Evolutionary conservation across 345 rosid species (phyloP).

Genomic region (Lepidium didymum): DNA sequence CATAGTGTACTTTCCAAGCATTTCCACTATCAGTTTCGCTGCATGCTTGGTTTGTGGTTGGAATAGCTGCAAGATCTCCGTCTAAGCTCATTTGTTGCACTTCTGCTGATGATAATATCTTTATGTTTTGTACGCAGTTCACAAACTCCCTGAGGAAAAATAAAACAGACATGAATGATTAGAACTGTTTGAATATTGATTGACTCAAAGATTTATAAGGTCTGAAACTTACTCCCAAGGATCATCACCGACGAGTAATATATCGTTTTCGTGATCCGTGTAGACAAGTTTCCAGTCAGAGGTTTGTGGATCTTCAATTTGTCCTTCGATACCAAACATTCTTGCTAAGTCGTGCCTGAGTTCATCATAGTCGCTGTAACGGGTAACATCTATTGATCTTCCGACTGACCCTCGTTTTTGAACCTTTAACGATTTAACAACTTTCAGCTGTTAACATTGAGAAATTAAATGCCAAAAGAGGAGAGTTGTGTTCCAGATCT

Average conservation of each 20-base stretch:
- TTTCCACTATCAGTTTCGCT: conserved; percentile 85
- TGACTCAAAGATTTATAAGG: background rate
- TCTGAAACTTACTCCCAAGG: conserved; percentile 89
- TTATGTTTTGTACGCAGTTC: conserved; percentile 83
- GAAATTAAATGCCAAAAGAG: background rate
- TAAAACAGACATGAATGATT: conserved; percentile 1
- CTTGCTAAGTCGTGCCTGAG: conserved; percentile 83
- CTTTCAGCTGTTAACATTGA: background rate
- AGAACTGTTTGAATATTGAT: background rate
- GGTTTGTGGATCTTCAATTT: conserved; percentile 83
- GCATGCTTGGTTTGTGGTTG: conserved; percentile 69
- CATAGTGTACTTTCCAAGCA: conserved; percentile 79
- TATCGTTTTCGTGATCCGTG: conserved; percentile 89
- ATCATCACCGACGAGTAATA: conserved; percentile 92
- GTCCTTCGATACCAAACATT: conserved; percentile 97
- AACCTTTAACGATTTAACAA: conserved; percentile 44
- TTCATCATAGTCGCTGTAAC: conserved; percentile 72
- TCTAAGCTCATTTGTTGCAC: conserved; percentile 96
- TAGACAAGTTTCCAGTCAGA: conserved; percentile 94
- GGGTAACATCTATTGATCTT: conserved; percentile 89
- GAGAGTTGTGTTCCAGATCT: background rate
- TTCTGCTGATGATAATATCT: conserved; percentile 83
- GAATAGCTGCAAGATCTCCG: conserved; percentile 69
- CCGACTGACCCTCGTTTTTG: conserved; percentile 97
- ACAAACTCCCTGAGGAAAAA: conserved; percentile 30